Base-by-base conservation (phyloP, 2,329 filamentous ascomycete genomes). In the Epicoccum nigrum region DNA sequence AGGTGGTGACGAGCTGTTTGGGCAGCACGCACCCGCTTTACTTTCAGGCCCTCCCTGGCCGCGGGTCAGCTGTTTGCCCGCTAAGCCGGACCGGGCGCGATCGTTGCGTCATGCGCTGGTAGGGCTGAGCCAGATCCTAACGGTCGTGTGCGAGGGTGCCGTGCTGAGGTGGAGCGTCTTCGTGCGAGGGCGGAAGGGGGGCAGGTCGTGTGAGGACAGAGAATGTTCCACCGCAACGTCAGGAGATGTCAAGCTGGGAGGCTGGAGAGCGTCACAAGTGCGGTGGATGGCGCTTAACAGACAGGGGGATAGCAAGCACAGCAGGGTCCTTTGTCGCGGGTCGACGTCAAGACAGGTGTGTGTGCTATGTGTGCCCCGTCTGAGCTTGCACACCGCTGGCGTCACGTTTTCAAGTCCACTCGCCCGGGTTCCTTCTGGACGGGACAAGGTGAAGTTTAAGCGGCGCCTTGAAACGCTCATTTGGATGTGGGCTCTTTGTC, bases 41-140 rank as follows among this genome's bases (percentile, higher is more conserved):
- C 11, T 4, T 9, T 16, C 13, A 19, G 32, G 19, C 48, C 48
- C 11, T 4, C 9, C 21, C 13, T 17, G 32, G 19, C 48, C 48
- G 46, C 2, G 21, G 19, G 6, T 9, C 23, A 6, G 23, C 23
- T 6, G 9, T 38, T 44, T 1, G 7, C 12, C 33, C 40, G 33
- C 4, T 2, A 2, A 28, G 15, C 11, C 5, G 20, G 38, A 7
- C 28, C 43, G 38, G 39, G 16, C 15, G 9, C 38, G 28, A 47
- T 52, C 32, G 21, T 39, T 44, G 49, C 43, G 49, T 47, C 49
- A 47, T 43, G 44, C n/a, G n/a, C n/a, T n/a, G n/a, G n/a, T 47
- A 52, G 49, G 49, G 49, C 49, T 47, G 43, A 47, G 43, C 32
- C n/a, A 21, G 38, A 47, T 52, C 43, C 43, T 43, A 47, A 44